These are phyloP conservation scores for Lizonia empirigonia DNA, from an alignment of 2,329 filamentous ascomycete species.

Conservation along the genomic window DNA sequence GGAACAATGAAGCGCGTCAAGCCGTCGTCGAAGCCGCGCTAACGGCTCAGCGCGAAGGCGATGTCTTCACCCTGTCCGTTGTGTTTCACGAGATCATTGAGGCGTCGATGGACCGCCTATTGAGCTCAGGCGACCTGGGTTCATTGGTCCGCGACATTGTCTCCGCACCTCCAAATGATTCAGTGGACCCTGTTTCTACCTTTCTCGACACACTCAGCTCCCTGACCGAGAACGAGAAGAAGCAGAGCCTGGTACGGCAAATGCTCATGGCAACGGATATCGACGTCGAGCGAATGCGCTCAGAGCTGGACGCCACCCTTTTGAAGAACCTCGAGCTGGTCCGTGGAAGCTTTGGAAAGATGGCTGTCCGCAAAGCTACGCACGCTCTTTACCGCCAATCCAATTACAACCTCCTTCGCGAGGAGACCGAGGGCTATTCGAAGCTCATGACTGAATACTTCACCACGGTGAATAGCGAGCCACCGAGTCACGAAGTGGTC, in stretches of 20 bases:
- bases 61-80: slow-evolving; percentile 69
- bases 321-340: slow-evolving; percentile 80
- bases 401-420: slow-evolving; percentile 92
- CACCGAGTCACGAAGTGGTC: slow-evolving; percentile 75
- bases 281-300: slow-evolving; percentile 73
- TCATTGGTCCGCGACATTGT: slow-evolving; percentile 75
- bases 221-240: slow-evolving; percentile 72
- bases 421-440: slow-evolving; percentile 95
- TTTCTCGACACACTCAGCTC: slow-evolving; percentile 86
- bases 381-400: slow-evolving; percentile 93
- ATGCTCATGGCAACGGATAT: slow-evolving; percentile 77
- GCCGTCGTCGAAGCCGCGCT: slow-evolving; percentile 69
- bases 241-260: slow-evolving; percentile 63
- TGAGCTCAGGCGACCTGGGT: slow-evolving; percentile 73
- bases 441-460: slow-evolving; percentile 97
- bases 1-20: slow-evolving; percentile 70
- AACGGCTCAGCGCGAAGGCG: slow-evolving; percentile 69
- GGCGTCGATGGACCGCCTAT: slow-evolving; percentile 70
- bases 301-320: slow-evolving; percentile 79
- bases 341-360: slow-evolving; percentile 79
- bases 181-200: slow-evolving; percentile 59
- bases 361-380: slow-evolving; percentile 87
- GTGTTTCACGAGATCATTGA: slow-evolving; percentile 86
- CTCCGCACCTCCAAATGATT: slow-evolving; percentile 54
- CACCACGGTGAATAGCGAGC: slow-evolving; percentile 77